Conservation (phyloP, 106 monocot species). For the Hemerocallis citrina region DNA sequence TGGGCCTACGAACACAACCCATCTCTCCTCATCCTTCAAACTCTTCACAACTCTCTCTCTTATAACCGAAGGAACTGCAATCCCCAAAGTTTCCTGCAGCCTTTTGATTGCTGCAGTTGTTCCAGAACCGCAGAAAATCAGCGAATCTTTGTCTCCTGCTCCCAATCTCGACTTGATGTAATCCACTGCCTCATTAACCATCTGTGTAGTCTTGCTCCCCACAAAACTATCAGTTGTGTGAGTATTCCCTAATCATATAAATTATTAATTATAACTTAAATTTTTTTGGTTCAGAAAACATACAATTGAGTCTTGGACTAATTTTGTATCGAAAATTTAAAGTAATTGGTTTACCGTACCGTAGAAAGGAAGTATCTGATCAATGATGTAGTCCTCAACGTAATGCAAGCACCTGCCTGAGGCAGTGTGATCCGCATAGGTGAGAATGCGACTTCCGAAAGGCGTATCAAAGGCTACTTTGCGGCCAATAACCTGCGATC, state of each 20-base stretch:
- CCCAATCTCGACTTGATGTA: slow-evolving; percentile 44
- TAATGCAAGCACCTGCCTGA: slow-evolving; percentile 28
- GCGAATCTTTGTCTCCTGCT: slow-evolving; percentile 11
- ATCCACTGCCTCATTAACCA: slow-evolving; percentile 19
- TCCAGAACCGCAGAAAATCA: slow-evolving; percentile 47
- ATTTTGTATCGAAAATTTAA: too few species aligned
- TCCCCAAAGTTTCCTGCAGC: slow-evolving; percentile 44
- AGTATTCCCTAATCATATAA: slow-evolving; percentile 23
- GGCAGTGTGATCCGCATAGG: slow-evolving; percentile 43
- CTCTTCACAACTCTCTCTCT: slow-evolving; percentile 2
- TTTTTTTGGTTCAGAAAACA: too few species aligned
- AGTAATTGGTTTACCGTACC: slow-evolving; percentile 21
- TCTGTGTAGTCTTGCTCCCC: slow-evolving; percentile 18
- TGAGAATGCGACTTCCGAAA: slow-evolving; percentile 27
- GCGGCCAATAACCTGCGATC: slow-evolving; percentile 29
- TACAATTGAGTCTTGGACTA: too few species aligned
- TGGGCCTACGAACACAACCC: slow-evolving; percentile 55
- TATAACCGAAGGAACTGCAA: slow-evolving; percentile 24
- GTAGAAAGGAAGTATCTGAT: slow-evolving; percentile 40
- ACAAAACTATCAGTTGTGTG: slow-evolving; percentile 44
- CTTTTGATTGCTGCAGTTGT: slow-evolving; percentile 36
- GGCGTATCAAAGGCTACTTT: slow-evolving; percentile 24
- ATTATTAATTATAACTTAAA: not conserved
- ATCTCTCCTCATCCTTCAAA: slow-evolving; percentile 28
- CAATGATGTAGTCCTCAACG: slow-evolving; percentile 35